Percentiles rank a stretch among this genome's conserved stretches.
phyloP scores from a whole-genome alignment of 306 rosid genomes.

The Prosopis cineraria region DNA sequence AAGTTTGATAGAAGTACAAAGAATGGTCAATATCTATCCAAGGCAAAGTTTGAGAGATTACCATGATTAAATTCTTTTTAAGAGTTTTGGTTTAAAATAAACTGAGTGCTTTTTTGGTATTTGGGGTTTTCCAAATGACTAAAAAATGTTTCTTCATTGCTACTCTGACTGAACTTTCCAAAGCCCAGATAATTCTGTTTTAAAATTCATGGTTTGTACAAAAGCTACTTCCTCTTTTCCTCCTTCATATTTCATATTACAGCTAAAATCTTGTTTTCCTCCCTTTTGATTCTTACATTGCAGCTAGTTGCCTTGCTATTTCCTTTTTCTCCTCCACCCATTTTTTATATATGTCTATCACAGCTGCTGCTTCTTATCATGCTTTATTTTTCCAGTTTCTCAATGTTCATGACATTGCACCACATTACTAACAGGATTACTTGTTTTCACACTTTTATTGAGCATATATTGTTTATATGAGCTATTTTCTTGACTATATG shows the following conservation, averaged over 20 bases:
- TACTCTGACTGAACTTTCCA: not conserved
- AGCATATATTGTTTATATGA: not conserved
- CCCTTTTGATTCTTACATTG: not conserved
- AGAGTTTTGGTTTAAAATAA: not conserved
- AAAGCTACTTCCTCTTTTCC: not conserved
- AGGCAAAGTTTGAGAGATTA: slow-evolving; percentile 4
- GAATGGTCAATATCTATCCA: slow-evolving; percentile 27
- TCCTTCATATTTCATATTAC: not conserved
- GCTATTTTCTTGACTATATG: not conserved
- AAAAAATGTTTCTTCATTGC: slow-evolving; percentile 1
- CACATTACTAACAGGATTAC: not conserved
- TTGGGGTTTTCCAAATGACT: not conserved
- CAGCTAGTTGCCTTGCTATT: not conserved
- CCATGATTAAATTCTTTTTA: not conserved
- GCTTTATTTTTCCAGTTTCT: not conserved
- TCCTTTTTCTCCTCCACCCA: not conserved
- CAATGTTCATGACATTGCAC: not conserved
- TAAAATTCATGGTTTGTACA: no score
- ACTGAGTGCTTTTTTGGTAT: not conserved
- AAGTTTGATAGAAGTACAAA: slow-evolving; percentile 22
- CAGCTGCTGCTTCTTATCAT: not conserved
- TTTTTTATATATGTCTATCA: not conserved
- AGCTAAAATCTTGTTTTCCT: not conserved
- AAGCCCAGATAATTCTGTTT: not conserved
- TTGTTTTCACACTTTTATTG: not conserved